Evolutionary conservation across 768 basidiomycete species (phyloP).

Genomic region (Suillus luteus): DNA sequence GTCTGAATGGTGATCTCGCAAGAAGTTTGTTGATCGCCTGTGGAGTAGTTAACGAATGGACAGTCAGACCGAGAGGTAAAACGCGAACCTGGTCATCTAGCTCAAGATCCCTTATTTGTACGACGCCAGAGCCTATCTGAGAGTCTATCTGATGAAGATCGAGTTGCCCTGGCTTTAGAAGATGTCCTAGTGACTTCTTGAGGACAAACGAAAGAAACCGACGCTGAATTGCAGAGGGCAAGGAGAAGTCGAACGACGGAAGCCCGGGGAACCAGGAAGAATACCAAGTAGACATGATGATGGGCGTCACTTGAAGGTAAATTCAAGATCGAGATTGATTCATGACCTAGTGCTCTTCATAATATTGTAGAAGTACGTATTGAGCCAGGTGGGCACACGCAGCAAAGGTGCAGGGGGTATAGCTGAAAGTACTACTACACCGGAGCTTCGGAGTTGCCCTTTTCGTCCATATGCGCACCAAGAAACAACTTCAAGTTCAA

Average conservation of each 20-base stretch:
- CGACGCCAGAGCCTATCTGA: conserved; percentile 88
- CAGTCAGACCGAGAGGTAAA: conserved; percentile 8
- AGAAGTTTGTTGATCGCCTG: conserved; percentile 82
- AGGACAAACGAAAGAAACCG: conserved; percentile 90
- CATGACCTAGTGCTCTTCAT: conserved; percentile 1
- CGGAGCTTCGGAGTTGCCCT: conserved; percentile 4
- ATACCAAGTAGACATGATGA: conserved; percentile 54
- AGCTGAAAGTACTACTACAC: conserved; percentile 1
- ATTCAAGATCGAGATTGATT: conserved; percentile 5
- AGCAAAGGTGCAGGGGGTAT: background rate
- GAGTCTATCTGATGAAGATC: conserved; percentile 87
- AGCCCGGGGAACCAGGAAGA: conserved; percentile 55
- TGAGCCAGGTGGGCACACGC: conserved; percentile 7
- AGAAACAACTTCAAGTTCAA: background rate
- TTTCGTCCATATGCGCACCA: background rate
- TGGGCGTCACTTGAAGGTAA: background rate
- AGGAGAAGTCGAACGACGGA: conserved; percentile 63
- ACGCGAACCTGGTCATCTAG: conserved; percentile 69
- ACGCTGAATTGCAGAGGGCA: conserved; percentile 77
- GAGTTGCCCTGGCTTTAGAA: conserved; percentile 88
- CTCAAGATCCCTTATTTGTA: conserved; percentile 84
- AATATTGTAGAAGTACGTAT: conserved; percentile 8
- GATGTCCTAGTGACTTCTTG: conserved; percentile 78
- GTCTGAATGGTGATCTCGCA: conserved; percentile 60
- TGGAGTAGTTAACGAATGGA: conserved; percentile 20